Evolutionary conservation across 352 stramenopile genomes (phyloP).

Genomic region (Pythium rishiriense): DNA sequence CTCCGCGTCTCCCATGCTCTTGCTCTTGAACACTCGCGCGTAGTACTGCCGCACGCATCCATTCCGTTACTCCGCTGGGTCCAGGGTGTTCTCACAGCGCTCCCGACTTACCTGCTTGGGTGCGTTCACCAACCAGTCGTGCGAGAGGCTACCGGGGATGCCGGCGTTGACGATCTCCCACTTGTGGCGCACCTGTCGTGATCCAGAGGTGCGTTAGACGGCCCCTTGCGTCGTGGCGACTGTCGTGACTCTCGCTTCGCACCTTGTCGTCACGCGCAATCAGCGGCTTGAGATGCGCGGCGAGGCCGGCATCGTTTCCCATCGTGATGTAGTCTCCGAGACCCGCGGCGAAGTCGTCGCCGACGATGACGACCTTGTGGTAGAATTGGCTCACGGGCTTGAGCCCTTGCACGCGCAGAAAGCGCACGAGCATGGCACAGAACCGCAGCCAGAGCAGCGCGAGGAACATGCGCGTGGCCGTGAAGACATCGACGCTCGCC

Average conservation of each 20-base stretch:
- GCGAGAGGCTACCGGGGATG: constrained; percentile 57
- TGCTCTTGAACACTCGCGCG: constrained; percentile 61
- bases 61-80: neutral
- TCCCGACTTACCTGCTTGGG: constrained; percentile 49
- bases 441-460: constrained; percentile 70
- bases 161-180: constrained; percentile 84
- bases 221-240: no score
- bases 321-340: constrained; percentile 79
- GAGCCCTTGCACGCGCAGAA: constrained; percentile 46
- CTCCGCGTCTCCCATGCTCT: constrained; percentile 58
- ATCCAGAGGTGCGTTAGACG: no score
- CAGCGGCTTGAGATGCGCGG: constrained; percentile 53
- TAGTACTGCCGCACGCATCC: constrained; percentile 41
- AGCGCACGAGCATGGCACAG: constrained; percentile 50
- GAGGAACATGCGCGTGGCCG: constrained; percentile 50
- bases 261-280: constrained; percentile 65
- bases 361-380: constrained; percentile 84
- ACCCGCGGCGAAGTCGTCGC: constrained; percentile 81
- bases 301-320: constrained; percentile 43
- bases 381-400: constrained; percentile 63
- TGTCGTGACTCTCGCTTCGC: constrained; percentile 19
- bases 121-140: constrained; percentile 66
- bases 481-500: constrained; percentile 28
- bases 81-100: neutral
- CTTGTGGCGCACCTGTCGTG: constrained; percentile 62